Conservation (phyloP, 1,139 yeast species). For the Blastobotrys capitulatus region DNA sequence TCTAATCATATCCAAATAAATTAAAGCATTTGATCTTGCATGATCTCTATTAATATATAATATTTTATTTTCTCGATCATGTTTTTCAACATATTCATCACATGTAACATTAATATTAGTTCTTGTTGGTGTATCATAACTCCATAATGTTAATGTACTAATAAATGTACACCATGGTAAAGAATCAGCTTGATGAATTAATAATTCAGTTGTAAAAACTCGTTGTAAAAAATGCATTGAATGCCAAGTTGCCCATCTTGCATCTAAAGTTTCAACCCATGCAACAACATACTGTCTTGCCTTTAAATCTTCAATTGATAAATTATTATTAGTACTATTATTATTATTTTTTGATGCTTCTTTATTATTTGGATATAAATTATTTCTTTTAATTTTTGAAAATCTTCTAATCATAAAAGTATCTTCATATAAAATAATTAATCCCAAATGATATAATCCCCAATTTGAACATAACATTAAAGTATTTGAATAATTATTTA, state of each 20-base stretch:
- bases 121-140: constrained; percentile 19
- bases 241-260: constrained; percentile 28
- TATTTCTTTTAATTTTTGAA: constrained; percentile 7
- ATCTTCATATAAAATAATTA: constrained; percentile 25
- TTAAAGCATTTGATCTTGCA: constrained; percentile 16
- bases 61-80: neutral
- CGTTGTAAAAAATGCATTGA: constrained; percentile 26
- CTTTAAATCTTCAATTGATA: constrained; percentile 11
- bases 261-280: constrained; percentile 27
- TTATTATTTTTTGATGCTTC: constrained; percentile 2
- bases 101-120: constrained; percentile 3
- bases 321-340: neutral
- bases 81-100: neutral
- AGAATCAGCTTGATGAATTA: constrained; percentile 25
- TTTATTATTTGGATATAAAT: constrained; percentile 2
- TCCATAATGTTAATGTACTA: constrained; percentile 26
- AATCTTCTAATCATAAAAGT: constrained; percentile 22
- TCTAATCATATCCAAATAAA: constrained; percentile 16
- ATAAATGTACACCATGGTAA: constrained; percentile 28
- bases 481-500: constrained; percentile 22
- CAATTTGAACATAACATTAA: constrained; percentile 27
- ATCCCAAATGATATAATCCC: constrained; percentile 26
- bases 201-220: constrained; percentile 20
- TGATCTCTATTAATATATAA: constrained; percentile 7
- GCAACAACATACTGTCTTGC: constrained; percentile 16